Percentiles rank a stretch among this genome's conserved stretches.
Conservation (phyloP, 345 rosid genomes). For the Luvunga scandens region DNA sequence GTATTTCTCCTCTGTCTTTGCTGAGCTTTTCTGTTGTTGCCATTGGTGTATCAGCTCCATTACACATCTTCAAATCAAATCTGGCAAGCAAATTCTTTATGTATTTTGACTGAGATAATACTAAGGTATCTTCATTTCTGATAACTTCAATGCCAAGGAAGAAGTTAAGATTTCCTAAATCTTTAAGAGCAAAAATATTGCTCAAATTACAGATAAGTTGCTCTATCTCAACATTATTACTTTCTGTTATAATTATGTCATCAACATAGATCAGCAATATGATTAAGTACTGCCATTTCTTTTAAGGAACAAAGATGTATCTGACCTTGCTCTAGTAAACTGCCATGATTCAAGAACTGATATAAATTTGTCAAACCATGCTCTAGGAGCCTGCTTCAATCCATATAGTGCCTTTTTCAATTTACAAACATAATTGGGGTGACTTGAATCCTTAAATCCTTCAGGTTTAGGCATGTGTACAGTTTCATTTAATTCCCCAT, state of each 20-base stretch:
- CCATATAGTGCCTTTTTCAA: too few relatives aligned
- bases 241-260: too few relatives aligned
- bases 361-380: neutral
- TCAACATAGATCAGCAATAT: too few relatives aligned
- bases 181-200: neutral
- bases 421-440: neutral
- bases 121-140: neutral
- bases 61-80: too few relatives aligned
- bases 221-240: too few relatives aligned
- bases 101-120: neutral
- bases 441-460: neutral
- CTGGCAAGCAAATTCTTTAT: too few relatives aligned
- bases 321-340: neutral
- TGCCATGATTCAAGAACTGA: neutral
- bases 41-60: neutral
- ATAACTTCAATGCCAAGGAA: too few relatives aligned
- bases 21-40: neutral
- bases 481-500: neutral
- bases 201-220: neutral
- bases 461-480: neutral
- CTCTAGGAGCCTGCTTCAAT: neutral
- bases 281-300: neutral
- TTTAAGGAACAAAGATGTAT: neutral
- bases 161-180: neutral
- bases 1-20: fast-evolving